These are phyloP conservation scores for Hansenula sp. DNA, from an alignment of 1,139 yeast species.

Conservation along the genomic window DNA sequence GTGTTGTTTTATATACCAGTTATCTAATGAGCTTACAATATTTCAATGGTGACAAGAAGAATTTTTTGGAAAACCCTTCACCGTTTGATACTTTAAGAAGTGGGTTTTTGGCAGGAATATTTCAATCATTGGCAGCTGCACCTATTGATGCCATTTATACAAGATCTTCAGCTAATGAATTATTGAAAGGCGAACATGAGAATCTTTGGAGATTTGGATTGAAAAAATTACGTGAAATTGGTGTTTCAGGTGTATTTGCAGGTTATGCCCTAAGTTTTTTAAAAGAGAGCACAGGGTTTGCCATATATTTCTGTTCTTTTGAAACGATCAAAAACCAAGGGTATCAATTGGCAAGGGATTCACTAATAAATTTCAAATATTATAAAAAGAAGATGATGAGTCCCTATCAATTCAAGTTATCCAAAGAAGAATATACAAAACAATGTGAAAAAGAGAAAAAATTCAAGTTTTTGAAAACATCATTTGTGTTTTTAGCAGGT, in stretches of 20 bases:
- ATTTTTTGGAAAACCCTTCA: constrained; percentile 24
- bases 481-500: constrained; percentile 82
- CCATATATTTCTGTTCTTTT: constrained; percentile 78
- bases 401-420: constrained; percentile 9
- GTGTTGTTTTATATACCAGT: constrained; percentile 78
- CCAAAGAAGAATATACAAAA: constrained; percentile 23
- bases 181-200: constrained; percentile 63
- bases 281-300: constrained; percentile 86
- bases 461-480: constrained; percentile 51
- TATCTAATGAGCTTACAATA: constrained; percentile 53
- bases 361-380: constrained; percentile 16
- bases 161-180: constrained; percentile 71
- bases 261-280: constrained; percentile 75
- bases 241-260: constrained; percentile 83
- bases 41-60: constrained; percentile 25
- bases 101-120: constrained; percentile 82
- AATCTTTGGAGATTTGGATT: constrained; percentile 77
- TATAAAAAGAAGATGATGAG: constrained; percentile 15
- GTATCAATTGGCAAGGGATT: constrained; percentile 38
- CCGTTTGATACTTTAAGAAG: constrained; percentile 67
- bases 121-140: constrained; percentile 89
- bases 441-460: constrained; percentile 19
- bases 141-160: constrained; percentile 91
- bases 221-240: constrained; percentile 66
- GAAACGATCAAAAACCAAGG: constrained; percentile 76